These are phyloP conservation scores for Simmondsia chinensis DNA, from an alignment of 148 eudicot genomes.

Conservation along the genomic window DNA sequence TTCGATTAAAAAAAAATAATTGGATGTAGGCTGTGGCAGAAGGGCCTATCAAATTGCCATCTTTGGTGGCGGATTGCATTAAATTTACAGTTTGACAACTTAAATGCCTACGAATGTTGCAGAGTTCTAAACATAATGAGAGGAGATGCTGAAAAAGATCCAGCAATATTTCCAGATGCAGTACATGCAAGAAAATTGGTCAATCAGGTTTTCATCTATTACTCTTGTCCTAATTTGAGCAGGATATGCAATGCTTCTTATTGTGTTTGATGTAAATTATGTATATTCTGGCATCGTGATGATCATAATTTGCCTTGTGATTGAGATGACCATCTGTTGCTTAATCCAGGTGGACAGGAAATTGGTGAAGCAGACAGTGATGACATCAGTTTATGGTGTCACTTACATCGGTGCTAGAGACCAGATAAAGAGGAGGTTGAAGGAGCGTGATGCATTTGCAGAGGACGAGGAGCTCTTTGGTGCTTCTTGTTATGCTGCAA, in stretches of 20 bases:
- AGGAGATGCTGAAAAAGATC: constrained; percentile 71
- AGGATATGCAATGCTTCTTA: neutral
- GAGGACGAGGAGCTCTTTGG: constrained; percentile 63
- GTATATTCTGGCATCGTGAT: neutral
- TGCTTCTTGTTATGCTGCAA: constrained; percentile 92
- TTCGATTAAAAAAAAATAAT: no score
- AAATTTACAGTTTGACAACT: neutral
- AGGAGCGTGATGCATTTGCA: constrained; percentile 59
- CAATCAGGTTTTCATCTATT: constrained; percentile 57
- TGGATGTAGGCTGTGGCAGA: neutral
- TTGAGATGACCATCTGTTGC: constrained; percentile 6
- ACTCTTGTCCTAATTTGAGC: no score
- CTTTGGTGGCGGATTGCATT: neutral
- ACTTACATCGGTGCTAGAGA: constrained; percentile 96
- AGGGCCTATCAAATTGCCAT: neutral
- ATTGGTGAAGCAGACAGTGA: constrained; percentile 97
- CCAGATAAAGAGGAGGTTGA: constrained; percentile 86
- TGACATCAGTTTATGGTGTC: constrained; percentile 99
- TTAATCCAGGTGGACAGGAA: constrained; percentile 80
- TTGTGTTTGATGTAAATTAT: neutral
- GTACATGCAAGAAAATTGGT: constrained; percentile 49
- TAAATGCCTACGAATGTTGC: constrained; percentile 13
- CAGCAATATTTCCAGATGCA: constrained; percentile 58
- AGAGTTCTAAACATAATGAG: constrained; percentile 83
- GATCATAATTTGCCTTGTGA: neutral